Evolutionary conservation across 768 basidiomycete species (phyloP).

Genomic region (Brasilioporus rufonigricans): DNA sequence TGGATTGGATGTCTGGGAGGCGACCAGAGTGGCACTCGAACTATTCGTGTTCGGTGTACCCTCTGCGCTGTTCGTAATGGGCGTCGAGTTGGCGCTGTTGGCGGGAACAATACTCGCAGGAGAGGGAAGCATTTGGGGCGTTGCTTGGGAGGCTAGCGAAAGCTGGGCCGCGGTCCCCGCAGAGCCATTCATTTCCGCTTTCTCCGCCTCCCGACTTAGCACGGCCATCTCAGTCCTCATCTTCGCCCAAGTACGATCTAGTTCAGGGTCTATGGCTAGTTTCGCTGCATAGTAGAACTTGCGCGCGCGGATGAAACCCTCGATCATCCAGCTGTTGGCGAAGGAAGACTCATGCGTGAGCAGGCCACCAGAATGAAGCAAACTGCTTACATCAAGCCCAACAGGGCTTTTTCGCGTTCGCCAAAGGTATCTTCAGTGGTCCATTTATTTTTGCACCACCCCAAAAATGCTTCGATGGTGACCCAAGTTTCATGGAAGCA

Average conservation of each 20-base stretch:
- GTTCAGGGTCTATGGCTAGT: conserved; percentile 32
- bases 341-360: conserved; percentile 24
- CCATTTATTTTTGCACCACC: conserved; percentile 75
- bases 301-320: conserved; percentile 66
- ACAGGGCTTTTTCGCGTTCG: conserved; percentile 56
- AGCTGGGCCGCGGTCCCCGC: conserved; percentile 26
- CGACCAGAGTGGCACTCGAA: conserved; percentile 21
- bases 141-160: conserved; percentile 34
- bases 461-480: conserved; percentile 67
- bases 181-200: conserved; percentile 33
- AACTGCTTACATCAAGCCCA: conserved; percentile 74
- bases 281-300: conserved; percentile 43
- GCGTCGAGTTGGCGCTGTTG: conserved; percentile 76
- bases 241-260: conserved; percentile 34
- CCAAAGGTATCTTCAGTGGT: conserved; percentile 39
- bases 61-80: conserved; percentile 53
- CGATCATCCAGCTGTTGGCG: conserved; percentile 67
- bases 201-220: conserved; percentile 35
- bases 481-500: conserved; percentile 65
- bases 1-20: conserved; percentile 26
- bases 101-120: conserved; percentile 66
- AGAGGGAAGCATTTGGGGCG: conserved; percentile 78
- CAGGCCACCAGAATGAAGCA: conserved; percentile 14
- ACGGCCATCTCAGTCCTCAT: conserved; percentile 33
- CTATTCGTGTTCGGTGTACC: conserved; percentile 49